These are phyloP conservation scores for Vanrija sp. DNA, from an alignment of 1,284 basidiomycete species.

Conservation along the genomic window DNA sequence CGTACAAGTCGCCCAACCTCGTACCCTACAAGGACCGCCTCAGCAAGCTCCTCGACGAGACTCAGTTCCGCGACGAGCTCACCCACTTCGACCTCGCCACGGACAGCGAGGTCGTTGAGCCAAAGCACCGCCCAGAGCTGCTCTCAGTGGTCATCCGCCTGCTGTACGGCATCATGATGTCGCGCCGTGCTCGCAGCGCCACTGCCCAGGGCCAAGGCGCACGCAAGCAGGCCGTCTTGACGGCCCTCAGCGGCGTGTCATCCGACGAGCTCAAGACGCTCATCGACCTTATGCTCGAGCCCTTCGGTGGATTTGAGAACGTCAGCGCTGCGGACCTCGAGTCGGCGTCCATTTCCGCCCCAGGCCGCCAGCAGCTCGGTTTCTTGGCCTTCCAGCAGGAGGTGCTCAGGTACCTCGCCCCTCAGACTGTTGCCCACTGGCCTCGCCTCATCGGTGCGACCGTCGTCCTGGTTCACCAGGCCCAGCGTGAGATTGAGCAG, in stretches of 20 bases:
- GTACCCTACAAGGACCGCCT: constrained; percentile 65
- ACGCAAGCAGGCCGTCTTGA: constrained; percentile 71
- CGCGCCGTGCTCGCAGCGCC: constrained; percentile 65
- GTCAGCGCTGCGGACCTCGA: constrained; percentile 1
- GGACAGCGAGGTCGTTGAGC: constrained; percentile 56
- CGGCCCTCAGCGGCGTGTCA: constrained; percentile 65
- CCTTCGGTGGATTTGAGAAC: constrained; percentile 52
- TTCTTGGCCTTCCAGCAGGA: constrained; percentile 81
- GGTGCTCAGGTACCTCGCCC: constrained; percentile 72
- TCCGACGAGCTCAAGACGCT: constrained; percentile 72
- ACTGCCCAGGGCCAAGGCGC: constrained; percentile 60
- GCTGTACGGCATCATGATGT: constrained; percentile 85
- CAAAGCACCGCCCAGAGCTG: constrained; percentile 62
- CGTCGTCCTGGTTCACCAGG: constrained; percentile 61
- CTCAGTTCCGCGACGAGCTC: constrained; percentile 83
- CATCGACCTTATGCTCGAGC: constrained; percentile 85
- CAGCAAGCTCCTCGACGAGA: constrained; percentile 72
- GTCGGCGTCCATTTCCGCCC: constrained; percentile 31
- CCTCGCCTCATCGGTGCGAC: constrained; percentile 65
- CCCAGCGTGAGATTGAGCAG: constrained; percentile 59
- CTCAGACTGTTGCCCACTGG: constrained; percentile 67
- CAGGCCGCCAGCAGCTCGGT: constrained; percentile 72
- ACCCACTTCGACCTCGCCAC: constrained; percentile 62
- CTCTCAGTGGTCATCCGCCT: constrained; percentile 74
- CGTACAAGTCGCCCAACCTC: constrained; percentile 74